A percentile compares a stretch with the other conserved stretches of the same genome.
These are phyloP conservation scores for Pholiota microspora DNA, from an alignment of 768 basidiomycete genomes.

Conservation along the genomic window DNA sequence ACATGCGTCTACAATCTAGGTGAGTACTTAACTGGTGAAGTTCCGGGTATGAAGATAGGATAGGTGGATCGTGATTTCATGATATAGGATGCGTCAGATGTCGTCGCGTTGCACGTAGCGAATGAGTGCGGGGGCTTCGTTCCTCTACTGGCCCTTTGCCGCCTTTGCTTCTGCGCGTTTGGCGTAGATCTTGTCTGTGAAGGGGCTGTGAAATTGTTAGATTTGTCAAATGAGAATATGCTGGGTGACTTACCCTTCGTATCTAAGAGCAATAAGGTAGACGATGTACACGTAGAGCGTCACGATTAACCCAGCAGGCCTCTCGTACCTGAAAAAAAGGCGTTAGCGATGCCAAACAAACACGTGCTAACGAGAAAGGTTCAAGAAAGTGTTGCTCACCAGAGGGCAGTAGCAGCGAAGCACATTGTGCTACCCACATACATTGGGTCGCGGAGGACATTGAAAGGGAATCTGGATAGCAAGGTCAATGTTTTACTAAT, in stretches of 20 bases:
- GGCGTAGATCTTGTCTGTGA: constrained; percentile 8
- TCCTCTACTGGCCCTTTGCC: constrained; percentile 1
- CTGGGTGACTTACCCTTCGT: constrained; percentile 72
- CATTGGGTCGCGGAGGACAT: constrained; percentile 91
- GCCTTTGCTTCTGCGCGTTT: constrained; percentile 7
- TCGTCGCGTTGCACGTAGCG: not conserved
- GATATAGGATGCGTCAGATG: not conserved
- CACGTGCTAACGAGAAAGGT: not conserved
- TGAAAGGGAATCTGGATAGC: constrained; percentile 80
- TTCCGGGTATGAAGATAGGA: constrained; percentile 2
- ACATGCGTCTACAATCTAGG: constrained; percentile 1
- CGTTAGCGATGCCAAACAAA: not conserved
- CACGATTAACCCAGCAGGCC: constrained; percentile 81
- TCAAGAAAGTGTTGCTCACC: constrained; percentile 44
- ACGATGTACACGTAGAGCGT: constrained; percentile 80
- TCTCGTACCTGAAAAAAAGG: constrained; percentile 63
- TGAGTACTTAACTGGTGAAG: constrained; percentile 8
- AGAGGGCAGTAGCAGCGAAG: constrained; percentile 83
- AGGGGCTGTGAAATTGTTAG: not conserved
- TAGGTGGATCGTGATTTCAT: constrained; percentile 3
- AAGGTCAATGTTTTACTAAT: not conserved
- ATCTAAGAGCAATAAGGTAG: constrained; percentile 81
- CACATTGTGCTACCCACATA: constrained; percentile 94
- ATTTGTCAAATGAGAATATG: not conserved
- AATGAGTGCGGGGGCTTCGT: too few species aligned